Evolutionary conservation across 192 early-diverging fungal genomes (phyloP), one percentile per base, ranked within the genome.

Genomic region (Backusella liffmaniae): DNA sequence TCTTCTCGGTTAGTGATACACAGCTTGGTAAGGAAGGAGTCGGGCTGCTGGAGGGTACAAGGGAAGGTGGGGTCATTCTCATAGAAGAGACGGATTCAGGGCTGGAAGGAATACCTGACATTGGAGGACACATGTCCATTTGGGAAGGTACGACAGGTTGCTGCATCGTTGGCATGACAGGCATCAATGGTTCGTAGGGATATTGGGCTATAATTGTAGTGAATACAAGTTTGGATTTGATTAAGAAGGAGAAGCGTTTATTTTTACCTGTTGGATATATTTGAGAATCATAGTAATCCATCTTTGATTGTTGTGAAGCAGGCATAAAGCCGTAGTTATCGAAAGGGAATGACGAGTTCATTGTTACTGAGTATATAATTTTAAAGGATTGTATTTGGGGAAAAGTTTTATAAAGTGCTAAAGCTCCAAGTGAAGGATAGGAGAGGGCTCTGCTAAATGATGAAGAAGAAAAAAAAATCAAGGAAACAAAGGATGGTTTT

Each of bases 251-350:
- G 13, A 49, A 18, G 5, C 7, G 1, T 21, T 49, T 49, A 49
- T 44, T 44, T 21, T 71, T 71, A 71, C 70, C 70, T 42, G 70
- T 29, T 44, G 70, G 70, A 42, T 51, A 51, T 30, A 71, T 44
- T 71, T 41, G 70, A 51, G 53, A 23, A 21, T 71, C 44, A 46
- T 51, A 37, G 32, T 71, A 71, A 5, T 21, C 15, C 70, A 71
- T 51, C 70, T 71, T 71, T 37, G 70, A 44, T 23, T 21, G 21
- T 23, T 59, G n/a, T 4, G 44, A 59, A 23, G 9, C 3, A 59
- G 53, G 23, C 53, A 59, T 59, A 21, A 23, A 59, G 23, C 21
- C 53, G 21, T 59, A 59, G 4, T 26, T 59, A 59, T 59, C 53
- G 23, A 59, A 26, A 59, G 53, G 53, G 53, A 59, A 59, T 59